Base-by-base conservation (phyloP, 257 asterid species). In the Ilex asprella region DNA sequence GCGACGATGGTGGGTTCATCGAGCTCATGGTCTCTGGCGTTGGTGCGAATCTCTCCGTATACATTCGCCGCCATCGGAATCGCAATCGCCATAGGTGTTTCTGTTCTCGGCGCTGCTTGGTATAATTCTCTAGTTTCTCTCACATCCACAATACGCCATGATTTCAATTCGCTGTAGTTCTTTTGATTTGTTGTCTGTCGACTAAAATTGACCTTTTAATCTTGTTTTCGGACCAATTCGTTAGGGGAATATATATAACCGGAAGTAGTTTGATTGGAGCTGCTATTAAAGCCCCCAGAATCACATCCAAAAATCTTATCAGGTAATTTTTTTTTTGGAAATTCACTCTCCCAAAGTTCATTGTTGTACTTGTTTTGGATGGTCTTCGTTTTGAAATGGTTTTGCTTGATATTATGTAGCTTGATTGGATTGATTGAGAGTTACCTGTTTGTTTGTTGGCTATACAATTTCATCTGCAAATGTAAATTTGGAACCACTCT, bases 91-190 rank as follows among this genome's bases (percentile, higher is more conserved):
- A 89, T 92, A 56, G 99, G 99, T 29, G 99, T 92, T 66, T 92
- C 99, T 6, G 99, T 92, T 51, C 97, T 92, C 73, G 99, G 99
- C 43, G 99, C 99, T 39, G 97, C 99, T 39, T 93, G 97, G 97
- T 93, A 81, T 21, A n/a, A 35, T 35, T 21, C 27, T 21, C 27
- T 21, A 21, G 27, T 21, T 21, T 21, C 27, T 21, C 27, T 21
- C 1, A 21, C 27, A 21, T 21, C 27, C 27, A 21, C 27, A 21
- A 21, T 21, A 0, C 27, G 27, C 27, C 27, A 35, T 35, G 41
- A 2, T 35, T 35, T 35, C 8, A 5, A 35, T 3, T 35, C 41
- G 5, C 5, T 35, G 8, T 35, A 35, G 5, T 35, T 35, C 8
- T 10, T 6, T 46, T 10, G 11, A 46, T 46, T 6, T 46, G 52